Conservation (phyloP, 2,329 filamentous ascomycete species). For the Neopestalotiopsis sp. region DNA sequence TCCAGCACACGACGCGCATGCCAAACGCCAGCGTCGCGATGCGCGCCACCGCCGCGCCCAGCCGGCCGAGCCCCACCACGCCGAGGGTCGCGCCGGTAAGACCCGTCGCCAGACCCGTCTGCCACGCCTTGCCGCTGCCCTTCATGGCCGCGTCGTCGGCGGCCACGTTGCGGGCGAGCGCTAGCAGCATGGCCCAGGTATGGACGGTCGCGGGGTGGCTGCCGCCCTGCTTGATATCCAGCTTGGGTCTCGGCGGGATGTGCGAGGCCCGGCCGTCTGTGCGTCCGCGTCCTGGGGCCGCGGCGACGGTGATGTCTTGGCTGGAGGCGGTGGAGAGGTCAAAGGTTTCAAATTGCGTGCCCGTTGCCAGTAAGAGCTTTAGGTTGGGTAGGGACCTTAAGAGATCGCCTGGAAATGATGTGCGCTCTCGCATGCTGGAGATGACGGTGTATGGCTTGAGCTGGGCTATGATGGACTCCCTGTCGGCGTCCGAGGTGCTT, state of each 20-base stretch:
- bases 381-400: slow-evolving; percentile 65
- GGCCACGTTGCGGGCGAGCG: slow-evolving; percentile 62
- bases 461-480: slow-evolving; percentile 53
- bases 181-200: slow-evolving; percentile 60
- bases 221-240: slow-evolving; percentile 36
- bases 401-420: slow-evolving; percentile 60
- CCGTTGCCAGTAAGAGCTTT: slow-evolving; percentile 66
- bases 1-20: slow-evolving; percentile 71
- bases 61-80: slow-evolving; percentile 64
- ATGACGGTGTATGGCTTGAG: slow-evolving; percentile 64
- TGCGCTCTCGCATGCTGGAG: slow-evolving; percentile 68
- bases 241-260: slow-evolving; percentile 20
- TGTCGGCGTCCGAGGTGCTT: slow-evolving; percentile 34
- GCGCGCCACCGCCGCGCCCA: slow-evolving; percentile 63
- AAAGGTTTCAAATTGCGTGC: slow-evolving; percentile 63
- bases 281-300: slow-evolving; percentile 46
- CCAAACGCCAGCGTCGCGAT: slow-evolving; percentile 66
- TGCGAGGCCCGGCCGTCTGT: slow-evolving; percentile 23
- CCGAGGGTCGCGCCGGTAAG: slow-evolving; percentile 66
- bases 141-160: slow-evolving; percentile 64
- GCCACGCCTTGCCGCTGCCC: slow-evolving; percentile 53
- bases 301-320: slow-evolving; percentile 54
- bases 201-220: slow-evolving; percentile 60
- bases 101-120: slow-evolving; percentile 59
- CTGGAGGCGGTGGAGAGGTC: slow-evolving; percentile 57